phyloP scores from a whole-genome alignment of 2,329 filamentous ascomycete species.

The Fusarium pininemorale region DNA sequence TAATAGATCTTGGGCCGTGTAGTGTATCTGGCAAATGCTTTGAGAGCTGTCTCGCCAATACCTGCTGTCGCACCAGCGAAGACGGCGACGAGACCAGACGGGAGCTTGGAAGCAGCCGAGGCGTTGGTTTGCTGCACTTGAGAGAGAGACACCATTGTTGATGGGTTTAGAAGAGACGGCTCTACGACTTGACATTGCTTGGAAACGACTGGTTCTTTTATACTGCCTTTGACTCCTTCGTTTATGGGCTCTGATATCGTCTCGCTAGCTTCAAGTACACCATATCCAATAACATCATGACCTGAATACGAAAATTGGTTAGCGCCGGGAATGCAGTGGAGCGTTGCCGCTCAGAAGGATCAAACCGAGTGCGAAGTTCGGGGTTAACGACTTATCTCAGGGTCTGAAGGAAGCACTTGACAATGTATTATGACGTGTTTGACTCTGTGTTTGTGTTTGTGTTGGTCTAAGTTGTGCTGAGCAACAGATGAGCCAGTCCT shows the following conservation, averaged over 20 bases:
- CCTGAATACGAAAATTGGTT: constrained; percentile 34
- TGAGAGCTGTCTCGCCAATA: constrained; percentile 61
- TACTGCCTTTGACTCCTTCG: not conserved
- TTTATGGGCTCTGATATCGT: not conserved
- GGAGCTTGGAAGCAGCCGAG: constrained; percentile 4
- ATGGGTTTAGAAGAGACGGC: fast-evolving
- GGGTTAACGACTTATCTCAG: not conserved
- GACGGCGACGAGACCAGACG: constrained; percentile 51
- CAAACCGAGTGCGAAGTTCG: constrained; percentile 25
- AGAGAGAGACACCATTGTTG: constrained; percentile 26
- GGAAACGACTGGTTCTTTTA: not conserved
- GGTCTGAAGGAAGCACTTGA: not conserved
- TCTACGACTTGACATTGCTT: not conserved
- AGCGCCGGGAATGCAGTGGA: constrained; percentile 13
- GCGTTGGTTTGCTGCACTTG: constrained; percentile 26
- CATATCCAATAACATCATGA: not conserved
- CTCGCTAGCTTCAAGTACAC: not conserved
- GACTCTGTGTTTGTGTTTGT: not conserved
- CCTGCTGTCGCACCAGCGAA: constrained; percentile 65
- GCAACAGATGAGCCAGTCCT: not conserved
- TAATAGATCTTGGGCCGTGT: constrained; percentile 59
- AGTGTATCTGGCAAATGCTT: constrained; percentile 54
- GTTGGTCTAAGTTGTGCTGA: not conserved
- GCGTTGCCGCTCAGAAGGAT: not conserved
- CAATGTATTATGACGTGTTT: constrained; percentile 3